These are phyloP conservation scores for Osmanthus fragrans DNA, from an alignment of 257 asterid genomes.

Conservation along the genomic window DNA sequence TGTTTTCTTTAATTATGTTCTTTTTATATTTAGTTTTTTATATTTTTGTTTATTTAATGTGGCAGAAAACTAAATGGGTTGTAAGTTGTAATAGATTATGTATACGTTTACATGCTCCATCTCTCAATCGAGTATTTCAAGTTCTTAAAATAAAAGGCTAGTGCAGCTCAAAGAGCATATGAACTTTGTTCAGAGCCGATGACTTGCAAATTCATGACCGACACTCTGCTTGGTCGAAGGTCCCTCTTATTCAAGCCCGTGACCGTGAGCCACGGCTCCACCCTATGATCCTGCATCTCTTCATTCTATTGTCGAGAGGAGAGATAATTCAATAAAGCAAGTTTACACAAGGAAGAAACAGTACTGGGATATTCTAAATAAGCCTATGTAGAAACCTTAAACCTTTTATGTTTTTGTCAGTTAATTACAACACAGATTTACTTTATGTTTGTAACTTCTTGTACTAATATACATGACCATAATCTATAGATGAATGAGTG, in stretches of 20 bases:
- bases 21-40: no score
- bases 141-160: slow-evolving; percentile 40
- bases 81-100: slow-evolving; percentile 31
- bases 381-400: slow-evolving; percentile 23
- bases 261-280: slow-evolving; percentile 73
- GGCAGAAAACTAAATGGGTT: no score
- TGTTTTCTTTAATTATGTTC: no score
- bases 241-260: slow-evolving; percentile 25
- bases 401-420: neutral
- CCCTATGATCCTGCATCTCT: slow-evolving; percentile 63
- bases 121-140: slow-evolving; percentile 42
- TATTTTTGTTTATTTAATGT: no score
- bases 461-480: neutral
- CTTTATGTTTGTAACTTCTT: neutral
- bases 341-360: slow-evolving; percentile 63
- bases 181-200: slow-evolving; percentile 46
- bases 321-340: slow-evolving; percentile 44
- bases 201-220: slow-evolving; percentile 49
- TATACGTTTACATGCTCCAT: slow-evolving; percentile 55
- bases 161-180: slow-evolving; percentile 32
- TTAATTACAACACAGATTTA: no score
- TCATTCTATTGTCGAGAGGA: slow-evolving; percentile 42
- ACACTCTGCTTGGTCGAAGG: slow-evolving; percentile 48
- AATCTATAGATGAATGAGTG: neutral
- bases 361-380: slow-evolving; percentile 47